These are phyloP conservation scores for Eucalyptus pauciflora DNA, from an alignment of 345 rosid genomes.

Conservation along the genomic window DNA sequence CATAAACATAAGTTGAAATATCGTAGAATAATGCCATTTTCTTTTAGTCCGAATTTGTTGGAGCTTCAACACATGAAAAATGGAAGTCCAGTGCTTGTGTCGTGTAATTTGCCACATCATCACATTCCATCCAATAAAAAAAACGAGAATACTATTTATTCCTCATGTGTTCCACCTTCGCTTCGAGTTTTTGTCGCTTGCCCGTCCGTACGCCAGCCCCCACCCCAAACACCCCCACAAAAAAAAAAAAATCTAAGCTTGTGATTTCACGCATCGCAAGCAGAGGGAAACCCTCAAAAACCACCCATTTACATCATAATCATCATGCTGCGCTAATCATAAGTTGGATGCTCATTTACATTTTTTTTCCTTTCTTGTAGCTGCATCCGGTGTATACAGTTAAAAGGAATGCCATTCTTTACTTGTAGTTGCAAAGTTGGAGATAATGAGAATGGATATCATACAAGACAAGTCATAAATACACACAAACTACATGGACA, in stretches of 20 bases:
- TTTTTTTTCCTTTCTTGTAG: background rate
- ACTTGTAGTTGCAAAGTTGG: background rate
- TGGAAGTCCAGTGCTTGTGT: background rate
- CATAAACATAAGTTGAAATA: background rate
- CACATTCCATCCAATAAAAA: background rate
- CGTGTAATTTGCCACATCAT: background rate
- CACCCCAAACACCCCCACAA: no score
- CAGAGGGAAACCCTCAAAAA: background rate
- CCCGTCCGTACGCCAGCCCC: no score
- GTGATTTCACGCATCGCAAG: background rate
- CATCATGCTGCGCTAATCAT: background rate
- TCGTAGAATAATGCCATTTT: background rate
- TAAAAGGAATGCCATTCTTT: background rate
- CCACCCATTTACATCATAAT: background rate
- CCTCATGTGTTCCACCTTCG: background rate
- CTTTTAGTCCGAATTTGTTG: background rate
- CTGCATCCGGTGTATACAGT: background rate
- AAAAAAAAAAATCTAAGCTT: background rate
- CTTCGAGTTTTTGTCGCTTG: background rate
- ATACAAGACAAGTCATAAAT: background rate
- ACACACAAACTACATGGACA: background rate
- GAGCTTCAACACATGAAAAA: background rate
- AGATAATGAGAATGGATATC: background rate
- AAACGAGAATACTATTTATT: background rate
- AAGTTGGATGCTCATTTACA: background rate